Percentiles rank a stretch among this genome's conserved stretches.
These are phyloP conservation scores for Pachysandra terminalis DNA, from an alignment of 164 flowering plant species.

Conservation along the genomic window DNA sequence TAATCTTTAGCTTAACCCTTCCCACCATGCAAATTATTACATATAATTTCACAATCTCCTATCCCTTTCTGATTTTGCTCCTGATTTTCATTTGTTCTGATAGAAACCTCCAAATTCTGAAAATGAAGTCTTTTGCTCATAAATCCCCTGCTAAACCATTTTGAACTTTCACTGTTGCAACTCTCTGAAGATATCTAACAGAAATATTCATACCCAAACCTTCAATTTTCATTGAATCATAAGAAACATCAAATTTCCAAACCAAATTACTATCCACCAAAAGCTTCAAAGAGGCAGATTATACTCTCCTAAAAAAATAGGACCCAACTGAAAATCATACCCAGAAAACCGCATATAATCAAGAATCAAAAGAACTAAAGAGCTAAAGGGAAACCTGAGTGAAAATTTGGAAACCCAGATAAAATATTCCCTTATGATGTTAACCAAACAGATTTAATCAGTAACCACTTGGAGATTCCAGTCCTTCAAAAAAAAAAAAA, in stretches of 20 bases:
- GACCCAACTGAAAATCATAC: background rate
- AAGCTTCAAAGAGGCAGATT: background rate
- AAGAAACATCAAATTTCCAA: too few species aligned
- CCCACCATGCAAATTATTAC: conserved; percentile 43
- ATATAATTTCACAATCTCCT: background rate
- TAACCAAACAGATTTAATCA: too few species aligned
- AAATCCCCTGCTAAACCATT: background rate
- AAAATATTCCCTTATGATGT: too few species aligned
- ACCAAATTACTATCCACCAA: background rate
- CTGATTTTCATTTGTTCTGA: too few species aligned
- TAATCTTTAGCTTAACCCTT: conserved; percentile 65
- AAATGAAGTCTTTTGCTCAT: background rate
- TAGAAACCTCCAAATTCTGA: background rate
- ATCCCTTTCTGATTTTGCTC: background rate
- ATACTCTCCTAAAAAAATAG: too few species aligned
- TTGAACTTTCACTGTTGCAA: conserved; percentile 4
- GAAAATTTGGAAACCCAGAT: background rate
- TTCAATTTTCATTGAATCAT: background rate
- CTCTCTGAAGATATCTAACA: background rate
- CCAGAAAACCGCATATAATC: background rate
- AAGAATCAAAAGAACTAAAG: background rate
- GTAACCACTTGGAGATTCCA: conserved; percentile 5
- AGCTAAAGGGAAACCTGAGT: background rate
- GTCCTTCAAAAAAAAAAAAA: background rate
- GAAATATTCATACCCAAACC: background rate